Evolutionary conservation across 2,329 filamentous ascomycete species (phyloP), one percentile per base, ranked within the genome.

Genomic region (Ceratocystis cacaofunesta): DNA sequence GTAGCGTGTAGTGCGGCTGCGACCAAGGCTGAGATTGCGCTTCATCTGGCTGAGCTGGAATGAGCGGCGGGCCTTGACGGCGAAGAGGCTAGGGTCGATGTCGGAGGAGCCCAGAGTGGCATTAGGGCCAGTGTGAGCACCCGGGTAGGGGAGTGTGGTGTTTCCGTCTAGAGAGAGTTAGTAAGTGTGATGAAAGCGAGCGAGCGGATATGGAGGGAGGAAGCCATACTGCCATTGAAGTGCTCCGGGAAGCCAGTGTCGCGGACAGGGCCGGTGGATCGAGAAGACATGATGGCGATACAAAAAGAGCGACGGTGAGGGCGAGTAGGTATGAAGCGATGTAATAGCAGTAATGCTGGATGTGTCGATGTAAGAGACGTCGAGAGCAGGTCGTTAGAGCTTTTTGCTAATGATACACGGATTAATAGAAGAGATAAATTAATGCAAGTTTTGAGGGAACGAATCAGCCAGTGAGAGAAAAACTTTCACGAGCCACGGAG

Each of bases 111-210:
- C 78, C 67, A 87, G 82, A 70, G 75, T 79, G 57, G 83, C 84
- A 68, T 82, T 78, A 61, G 79, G 78, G 15, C 78, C 80, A 5
- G 82, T 76, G 69, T 85, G 78, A 66, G 84, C 84, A 19, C 85
- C 82, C 25, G 84, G 84, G 68, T 86, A 83, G 22, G 81, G 82
- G 17, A 83, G 75, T 1, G 83, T 84, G 15, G 84, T 87, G 70
- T 85, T 86, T 68, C 79, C 77, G 58, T 73, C 79, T 80, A 67
- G 36, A 19, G 15, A 15, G 62, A 22, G 62, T 50, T 41, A 57
- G 44, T 61, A 10, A 5, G 28, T 41, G 15, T 32, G 32, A n/a
- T 10, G 30, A 30, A 48, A 12, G 25, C 7, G 36, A 30, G 17
- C 10, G 25, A 8, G 19, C 8, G 19, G 48, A 25, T 22, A 28